Evolutionary conservation across 1,284 basidiomycete species (phyloP), one percentile per base, ranked within the genome.

Genomic region (Neotropicomus parvogracilis): DNA sequence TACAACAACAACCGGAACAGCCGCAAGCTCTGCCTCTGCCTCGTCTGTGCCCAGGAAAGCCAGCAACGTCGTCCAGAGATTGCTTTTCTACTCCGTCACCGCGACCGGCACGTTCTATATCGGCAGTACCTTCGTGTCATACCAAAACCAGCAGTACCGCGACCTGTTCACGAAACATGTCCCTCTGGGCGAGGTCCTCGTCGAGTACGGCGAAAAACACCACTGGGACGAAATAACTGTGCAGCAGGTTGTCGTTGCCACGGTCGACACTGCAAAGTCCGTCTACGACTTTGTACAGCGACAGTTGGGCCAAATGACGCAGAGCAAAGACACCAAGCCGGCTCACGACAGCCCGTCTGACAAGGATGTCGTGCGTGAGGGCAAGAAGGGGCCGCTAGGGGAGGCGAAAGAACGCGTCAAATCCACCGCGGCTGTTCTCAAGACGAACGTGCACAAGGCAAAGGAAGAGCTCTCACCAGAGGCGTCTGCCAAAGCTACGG

Each of bases 101-200:
- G 75, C 75, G 8, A 78, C 79, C n/a, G 77, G 80, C 36, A 79
- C 83, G n/a, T 90, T 91, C 71, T 93, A 92, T 71, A 72, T 83
- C 54, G 83, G 83, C 49, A 88, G 87, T 68, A 75, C 83, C 17
- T 88, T 90, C 62, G 72, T 81, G 53, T 80, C 88, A 19, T 85
- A 85, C 74, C 77, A 84, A 59, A 83, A 79, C 64, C 81, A 83
- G 56, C 67, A 73, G 6, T 91, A 90, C 73, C 82, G 85, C 65
- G 83, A 91, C 59, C 77, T 93, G 63, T 94, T 94, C 73, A 75
- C 82, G 52, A 83, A 88, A 60, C 74, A 80, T 51, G 83, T 92
- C 40, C 92, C 91, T 4, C 70, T 85, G 26, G 94, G 85, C 36
- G 79, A 88, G 57, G 63, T 75, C 19, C 76, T 95, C 63, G 75